phyloP scores from a whole-genome alignment of 2,329 filamentous ascomycete species.

The Atkinsonella hypoxylon region DNA sequence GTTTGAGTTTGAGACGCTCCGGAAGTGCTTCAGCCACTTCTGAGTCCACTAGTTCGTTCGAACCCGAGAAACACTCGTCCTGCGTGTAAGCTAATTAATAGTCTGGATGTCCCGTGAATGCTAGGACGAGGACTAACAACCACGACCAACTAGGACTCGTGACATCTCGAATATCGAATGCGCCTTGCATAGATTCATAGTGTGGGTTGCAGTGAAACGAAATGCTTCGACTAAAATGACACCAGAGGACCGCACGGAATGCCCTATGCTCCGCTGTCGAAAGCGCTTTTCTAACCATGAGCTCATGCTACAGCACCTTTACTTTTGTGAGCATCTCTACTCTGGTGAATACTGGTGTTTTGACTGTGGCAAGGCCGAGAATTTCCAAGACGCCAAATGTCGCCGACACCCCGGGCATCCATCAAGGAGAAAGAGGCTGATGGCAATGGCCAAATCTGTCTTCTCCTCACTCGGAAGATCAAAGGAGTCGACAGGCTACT shows the following conservation, averaged over 20 bases:
- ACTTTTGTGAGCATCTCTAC: constrained; percentile 33
- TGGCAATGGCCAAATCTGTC: constrained; percentile 41
- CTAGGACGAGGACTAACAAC: constrained; percentile 9
- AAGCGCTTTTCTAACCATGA: constrained; percentile 39
- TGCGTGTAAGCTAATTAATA: constrained; percentile 7
- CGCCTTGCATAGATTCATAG: constrained; percentile 41
- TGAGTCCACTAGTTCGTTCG: constrained; percentile 5
- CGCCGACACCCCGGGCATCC: constrained; percentile 36
- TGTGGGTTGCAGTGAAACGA: constrained; percentile 43
- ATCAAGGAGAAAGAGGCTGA: constrained; percentile 38
- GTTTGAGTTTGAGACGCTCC: constrained; percentile 6
- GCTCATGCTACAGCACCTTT: constrained; percentile 40
- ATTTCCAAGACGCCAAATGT: constrained; percentile 38
- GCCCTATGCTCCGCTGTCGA: constrained; percentile 39
- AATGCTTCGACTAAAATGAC: constrained; percentile 37
- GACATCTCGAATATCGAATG: constrained; percentile 36
- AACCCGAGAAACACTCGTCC: constrained; percentile 5
- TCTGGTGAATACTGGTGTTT: constrained; percentile 45
- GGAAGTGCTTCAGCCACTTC: constrained; percentile 3
- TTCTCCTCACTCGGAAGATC: constrained; percentile 39
- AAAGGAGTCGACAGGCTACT: constrained; percentile 35
- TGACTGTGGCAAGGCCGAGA: constrained; percentile 39
- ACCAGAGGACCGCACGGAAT: constrained; percentile 34
- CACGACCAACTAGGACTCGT: constrained; percentile 24
- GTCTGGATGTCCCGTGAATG: not conserved